Conservation (phyloP, 108 stramenopile species). For the Cylindrotheca closterium region DNA sequence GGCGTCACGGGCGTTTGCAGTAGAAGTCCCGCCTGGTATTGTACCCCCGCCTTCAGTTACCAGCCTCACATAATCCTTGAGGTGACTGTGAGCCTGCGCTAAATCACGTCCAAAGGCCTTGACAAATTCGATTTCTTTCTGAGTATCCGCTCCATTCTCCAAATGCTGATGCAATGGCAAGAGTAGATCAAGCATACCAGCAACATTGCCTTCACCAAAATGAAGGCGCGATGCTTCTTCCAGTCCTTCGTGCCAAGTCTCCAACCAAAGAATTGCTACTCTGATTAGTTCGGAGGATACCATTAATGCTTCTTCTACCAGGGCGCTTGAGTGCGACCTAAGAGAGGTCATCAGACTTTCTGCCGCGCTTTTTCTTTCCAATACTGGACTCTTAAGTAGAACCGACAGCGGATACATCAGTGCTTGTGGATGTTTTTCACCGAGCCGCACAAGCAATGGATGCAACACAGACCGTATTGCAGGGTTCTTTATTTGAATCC, state of each 20-base stretch:
- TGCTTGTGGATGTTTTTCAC: slow-evolving; percentile 93
- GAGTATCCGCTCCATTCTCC: slow-evolving; percentile 77
- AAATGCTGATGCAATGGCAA: slow-evolving; percentile 82
- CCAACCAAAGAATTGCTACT: slow-evolving; percentile 99
- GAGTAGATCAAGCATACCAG: slow-evolving; percentile 90
- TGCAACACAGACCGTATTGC: slow-evolving; percentile 83
- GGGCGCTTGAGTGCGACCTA: slow-evolving; percentile 71
- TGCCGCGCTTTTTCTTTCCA: slow-evolving; percentile 88
- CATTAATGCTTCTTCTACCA: slow-evolving; percentile 94
- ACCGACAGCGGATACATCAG: slow-evolving; percentile 98
- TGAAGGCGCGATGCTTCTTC: slow-evolving; percentile 93
- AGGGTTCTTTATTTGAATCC: slow-evolving; percentile 89
- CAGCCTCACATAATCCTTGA: slow-evolving; percentile 63
- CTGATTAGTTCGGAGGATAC: slow-evolving; percentile 96
- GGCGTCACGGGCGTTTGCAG: slow-evolving; percentile 31
- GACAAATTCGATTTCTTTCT: slow-evolving; percentile 78
- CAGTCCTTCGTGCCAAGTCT: slow-evolving; percentile 96
- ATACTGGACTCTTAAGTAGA: slow-evolving; percentile 85
- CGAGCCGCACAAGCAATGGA: slow-evolving; percentile 84
- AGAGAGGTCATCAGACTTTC: slow-evolving; percentile 88
- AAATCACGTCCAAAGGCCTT: slow-evolving; percentile 82
- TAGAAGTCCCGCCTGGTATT: slow-evolving; percentile 57
- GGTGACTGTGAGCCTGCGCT: slow-evolving; percentile 66
- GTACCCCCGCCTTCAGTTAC: slow-evolving; percentile 52
- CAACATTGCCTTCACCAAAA: slow-evolving; percentile 93